These are phyloP conservation scores for Amorphotheca resinae DNA, from an alignment of 495 filamentous ascomycete genomes.

Conservation along the genomic window DNA sequence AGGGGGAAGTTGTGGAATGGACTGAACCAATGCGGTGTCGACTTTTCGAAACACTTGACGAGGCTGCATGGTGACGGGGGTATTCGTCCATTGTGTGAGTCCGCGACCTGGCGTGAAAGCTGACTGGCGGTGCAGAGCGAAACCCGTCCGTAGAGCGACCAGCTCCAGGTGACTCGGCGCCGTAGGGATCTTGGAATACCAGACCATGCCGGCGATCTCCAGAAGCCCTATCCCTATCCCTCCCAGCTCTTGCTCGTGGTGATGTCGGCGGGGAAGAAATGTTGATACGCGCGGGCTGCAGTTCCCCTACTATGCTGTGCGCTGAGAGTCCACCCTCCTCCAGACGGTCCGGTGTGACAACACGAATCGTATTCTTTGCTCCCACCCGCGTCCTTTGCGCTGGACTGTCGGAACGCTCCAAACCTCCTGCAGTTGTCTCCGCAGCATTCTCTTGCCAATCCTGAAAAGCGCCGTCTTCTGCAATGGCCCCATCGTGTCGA, in stretches of 20 bases:
- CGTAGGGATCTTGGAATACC: slow-evolving; percentile 37
- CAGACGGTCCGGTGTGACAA: slow-evolving; percentile 38
- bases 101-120: slow-evolving; percentile 29
- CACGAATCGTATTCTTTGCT: slow-evolving; percentile 30
- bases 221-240: slow-evolving; percentile 19
- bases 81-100: slow-evolving; percentile 41
- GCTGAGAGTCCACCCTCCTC: slow-evolving; percentile 11
- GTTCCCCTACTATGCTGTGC: no score
- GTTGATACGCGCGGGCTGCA: no score
- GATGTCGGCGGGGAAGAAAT: slow-evolving; percentile 23
- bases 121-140: slow-evolving; percentile 13
- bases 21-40: slow-evolving; percentile 42
- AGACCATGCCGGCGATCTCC: slow-evolving; percentile 33
- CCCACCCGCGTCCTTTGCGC: slow-evolving; percentile 14
- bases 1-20: slow-evolving; percentile 26
- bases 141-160: not conserved
- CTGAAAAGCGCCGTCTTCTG: slow-evolving; percentile 21
- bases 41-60: slow-evolving; percentile 25
- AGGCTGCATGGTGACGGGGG: slow-evolving; percentile 24
- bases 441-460: slow-evolving; percentile 27
- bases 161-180: slow-evolving; percentile 13
- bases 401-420: slow-evolving; percentile 18
- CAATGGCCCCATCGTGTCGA: slow-evolving; percentile 16
- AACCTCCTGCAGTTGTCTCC: slow-evolving; percentile 19
- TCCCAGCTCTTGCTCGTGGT: slow-evolving; percentile 24